Evolutionary conservation across 768 basidiomycete genomes (phyloP).

Genomic region (Kwoniella sp.): DNA sequence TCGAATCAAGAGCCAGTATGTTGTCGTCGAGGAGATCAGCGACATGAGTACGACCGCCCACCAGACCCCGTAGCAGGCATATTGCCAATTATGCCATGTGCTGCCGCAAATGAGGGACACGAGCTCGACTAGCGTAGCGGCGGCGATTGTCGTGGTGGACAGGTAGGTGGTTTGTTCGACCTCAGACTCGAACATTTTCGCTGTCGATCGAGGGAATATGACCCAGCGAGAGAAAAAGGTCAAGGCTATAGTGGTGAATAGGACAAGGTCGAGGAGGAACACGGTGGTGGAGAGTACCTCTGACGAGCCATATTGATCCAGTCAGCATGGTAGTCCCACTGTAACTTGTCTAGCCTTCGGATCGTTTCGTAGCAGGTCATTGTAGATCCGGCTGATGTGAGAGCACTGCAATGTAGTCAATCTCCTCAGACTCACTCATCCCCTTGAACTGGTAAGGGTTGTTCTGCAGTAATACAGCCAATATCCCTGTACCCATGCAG

Average conservation of each 20-base stretch:
- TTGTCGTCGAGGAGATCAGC: constrained; percentile 16
- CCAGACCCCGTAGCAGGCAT: constrained; percentile 27
- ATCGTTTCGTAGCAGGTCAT: too few relatives aligned
- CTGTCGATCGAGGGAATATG: constrained; percentile 20
- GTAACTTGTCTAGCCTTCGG: background rate
- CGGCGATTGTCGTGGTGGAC: constrained; percentile 23
- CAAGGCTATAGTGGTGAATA: constrained; percentile 19
- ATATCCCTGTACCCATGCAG: constrained; percentile 35
- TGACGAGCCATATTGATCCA: background rate
- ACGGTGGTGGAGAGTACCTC: constrained; percentile 19
- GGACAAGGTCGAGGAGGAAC: constrained; percentile 24
- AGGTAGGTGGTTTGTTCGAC: constrained; percentile 35
- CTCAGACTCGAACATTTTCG: constrained; percentile 25
- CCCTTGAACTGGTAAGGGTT: constrained; percentile 33
- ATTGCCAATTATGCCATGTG: constrained; percentile 31
- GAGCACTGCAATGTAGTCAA: background rate
- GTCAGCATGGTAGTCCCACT: background rate
- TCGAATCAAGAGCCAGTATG: constrained; percentile 30
- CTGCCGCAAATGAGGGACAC: constrained; percentile 19
- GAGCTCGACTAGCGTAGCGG: constrained; percentile 24
- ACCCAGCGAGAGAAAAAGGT: constrained; percentile 31
- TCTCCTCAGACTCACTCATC: constrained; percentile 8
- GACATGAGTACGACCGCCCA: constrained; percentile 19
- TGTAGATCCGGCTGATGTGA: too few relatives aligned
- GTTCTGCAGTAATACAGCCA: constrained; percentile 22